Conservation (phyloP, 2,329 filamentous ascomycete genomes). For the Stachybotrys chartarum region DNA sequence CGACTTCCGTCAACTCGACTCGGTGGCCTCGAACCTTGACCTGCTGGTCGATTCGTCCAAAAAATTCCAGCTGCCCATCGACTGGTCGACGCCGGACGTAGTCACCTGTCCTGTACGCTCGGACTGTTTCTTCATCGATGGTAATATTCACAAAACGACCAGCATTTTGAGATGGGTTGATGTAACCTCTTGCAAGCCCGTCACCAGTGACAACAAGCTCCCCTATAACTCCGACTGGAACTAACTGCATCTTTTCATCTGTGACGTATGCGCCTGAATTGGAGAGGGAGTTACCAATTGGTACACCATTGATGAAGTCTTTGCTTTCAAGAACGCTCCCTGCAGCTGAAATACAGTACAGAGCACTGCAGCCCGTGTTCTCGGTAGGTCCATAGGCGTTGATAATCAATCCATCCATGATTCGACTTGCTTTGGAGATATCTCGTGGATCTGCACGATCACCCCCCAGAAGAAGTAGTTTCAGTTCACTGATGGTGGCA, state of each 20-base stretch:
- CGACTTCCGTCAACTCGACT: constrained; percentile 29
- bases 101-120: constrained; percentile 4
- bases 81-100: background rate
- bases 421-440: background rate
- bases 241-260: constrained; percentile 12
- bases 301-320: constrained; percentile 6
- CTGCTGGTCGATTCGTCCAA: constrained; percentile 39
- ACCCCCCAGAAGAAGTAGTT: constrained; percentile 8
- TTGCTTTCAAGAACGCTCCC: background rate
- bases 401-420: constrained; percentile 2
- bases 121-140: background rate
- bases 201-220: constrained; percentile 19
- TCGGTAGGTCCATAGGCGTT: constrained; percentile 12
- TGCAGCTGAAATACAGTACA: background rate
- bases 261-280: constrained; percentile 15
- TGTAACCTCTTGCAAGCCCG: constrained; percentile 5
- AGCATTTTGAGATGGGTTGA: background rate
- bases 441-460: constrained; percentile 9
- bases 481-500: constrained; percentile 1
- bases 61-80: background rate
- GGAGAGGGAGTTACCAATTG: constrained; percentile 10
- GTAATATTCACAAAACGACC: background rate
- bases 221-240: constrained; percentile 16
- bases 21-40: constrained; percentile 46
- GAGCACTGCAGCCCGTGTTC: constrained; percentile 6